Conservation (phyloP, 176 grass and related monocot species). For the barley (Hordeum vulgare) region DNA sequence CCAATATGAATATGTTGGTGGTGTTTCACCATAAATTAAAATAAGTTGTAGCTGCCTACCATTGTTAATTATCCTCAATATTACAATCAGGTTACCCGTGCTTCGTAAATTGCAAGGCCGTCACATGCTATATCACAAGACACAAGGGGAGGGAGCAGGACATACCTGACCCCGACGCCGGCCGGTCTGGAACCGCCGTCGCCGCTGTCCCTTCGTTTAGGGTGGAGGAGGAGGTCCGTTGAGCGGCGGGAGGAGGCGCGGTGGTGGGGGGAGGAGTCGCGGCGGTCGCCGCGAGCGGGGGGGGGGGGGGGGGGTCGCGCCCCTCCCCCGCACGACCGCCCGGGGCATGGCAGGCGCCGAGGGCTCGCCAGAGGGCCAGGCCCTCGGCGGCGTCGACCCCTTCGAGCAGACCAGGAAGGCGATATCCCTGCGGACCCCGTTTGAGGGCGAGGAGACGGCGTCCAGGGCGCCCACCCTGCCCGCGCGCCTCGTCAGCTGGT, state of each 20-base stretch:
- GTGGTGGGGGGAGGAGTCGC: too few species aligned
- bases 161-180: too few species aligned
- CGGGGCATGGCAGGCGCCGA: conserved; percentile 31
- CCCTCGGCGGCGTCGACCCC: conserved; percentile 34
- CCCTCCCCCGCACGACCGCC: conserved; percentile 28
- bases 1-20: background rate
- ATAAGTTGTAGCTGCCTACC: background rate
- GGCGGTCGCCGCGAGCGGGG: too few species aligned
- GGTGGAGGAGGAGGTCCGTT: too few species aligned
- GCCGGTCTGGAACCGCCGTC: too few species aligned
- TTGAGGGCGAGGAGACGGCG: too few species aligned
- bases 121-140: background rate
- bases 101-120: background rate
- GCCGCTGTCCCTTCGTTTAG: too few species aligned
- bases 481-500: too few species aligned
- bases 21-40: background rate
- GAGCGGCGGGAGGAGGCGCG: too few species aligned
- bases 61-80: background rate
- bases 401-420: conserved; percentile 72
- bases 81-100: background rate
- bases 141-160: too few species aligned
- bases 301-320: too few species aligned
- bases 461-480: too few species aligned
- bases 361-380: conserved; percentile 32
- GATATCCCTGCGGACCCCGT: conserved; percentile 52